Percentiles rank a stretch among this genome's conserved stretches.
Evolutionary conservation across 208 protist species (phyloP).

Genomic region (Angomonas deanei): DNA sequence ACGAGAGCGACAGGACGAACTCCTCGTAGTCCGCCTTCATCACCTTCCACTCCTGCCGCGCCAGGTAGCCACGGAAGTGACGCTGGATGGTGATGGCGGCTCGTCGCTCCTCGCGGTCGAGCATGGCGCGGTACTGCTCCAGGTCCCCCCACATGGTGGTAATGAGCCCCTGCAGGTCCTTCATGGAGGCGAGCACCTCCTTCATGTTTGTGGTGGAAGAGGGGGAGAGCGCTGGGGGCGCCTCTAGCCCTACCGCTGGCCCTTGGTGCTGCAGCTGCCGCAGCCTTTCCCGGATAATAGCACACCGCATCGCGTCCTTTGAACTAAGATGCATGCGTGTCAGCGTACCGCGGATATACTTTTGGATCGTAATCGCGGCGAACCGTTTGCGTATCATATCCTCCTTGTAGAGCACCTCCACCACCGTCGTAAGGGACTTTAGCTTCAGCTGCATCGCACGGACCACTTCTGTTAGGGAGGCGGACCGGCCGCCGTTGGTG

Average conservation of each 20-base stretch:
- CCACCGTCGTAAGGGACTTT: conserved; percentile 44
- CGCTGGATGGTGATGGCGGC: conserved; percentile 76
- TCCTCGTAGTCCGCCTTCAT: conserved; percentile 35
- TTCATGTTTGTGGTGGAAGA: conserved; percentile 19
- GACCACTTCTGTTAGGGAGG: conserved; percentile 25
- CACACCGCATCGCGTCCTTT: conserved; percentile 20
- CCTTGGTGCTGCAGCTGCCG: not conserved
- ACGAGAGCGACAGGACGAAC: conserved; percentile 37
- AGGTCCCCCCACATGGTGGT: conserved; percentile 62
- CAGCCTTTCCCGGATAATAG: conserved; percentile 43
- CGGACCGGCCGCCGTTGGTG: not conserved
- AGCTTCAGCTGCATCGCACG: conserved; percentile 74
- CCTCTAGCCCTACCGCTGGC: not conserved
- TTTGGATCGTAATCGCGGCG: conserved; percentile 60
- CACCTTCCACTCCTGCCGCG: conserved; percentile 35
- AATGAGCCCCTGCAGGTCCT: conserved; percentile 49
- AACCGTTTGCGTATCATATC: conserved; percentile 47
- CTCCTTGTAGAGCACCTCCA: conserved; percentile 62
- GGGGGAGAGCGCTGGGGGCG: not conserved
- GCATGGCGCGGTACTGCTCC: conserved; percentile 45
- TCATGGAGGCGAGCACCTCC: conserved; percentile 45
- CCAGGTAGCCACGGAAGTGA: conserved; percentile 61
- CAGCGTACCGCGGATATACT: conserved; percentile 41
- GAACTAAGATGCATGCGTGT: conserved; percentile 35
- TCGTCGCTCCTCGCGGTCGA: conserved; percentile 30